Conservation (phyloP, 108 stramenopile species). For the Fistulifera pelliculosa region DNA sequence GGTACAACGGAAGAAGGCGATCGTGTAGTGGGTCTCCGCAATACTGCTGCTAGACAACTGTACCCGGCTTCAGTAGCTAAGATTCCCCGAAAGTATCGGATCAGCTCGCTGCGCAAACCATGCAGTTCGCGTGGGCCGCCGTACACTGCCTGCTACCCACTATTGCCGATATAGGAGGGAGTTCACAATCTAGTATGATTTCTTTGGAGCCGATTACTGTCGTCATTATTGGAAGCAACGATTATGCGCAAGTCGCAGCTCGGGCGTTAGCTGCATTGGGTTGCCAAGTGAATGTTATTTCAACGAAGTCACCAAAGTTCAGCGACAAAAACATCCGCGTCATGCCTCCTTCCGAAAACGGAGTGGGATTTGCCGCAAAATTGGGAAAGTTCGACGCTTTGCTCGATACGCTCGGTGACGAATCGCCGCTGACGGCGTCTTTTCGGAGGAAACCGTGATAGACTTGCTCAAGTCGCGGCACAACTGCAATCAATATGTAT, state of each 20-base stretch:
- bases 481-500: slow-evolving; percentile 43
- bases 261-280: slow-evolving; percentile 63
- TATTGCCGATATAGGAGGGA: slow-evolving; percentile 42
- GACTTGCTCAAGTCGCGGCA: slow-evolving; percentile 40
- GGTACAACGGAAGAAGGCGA: too few relatives aligned
- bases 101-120: slow-evolving; percentile 49
- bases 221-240: slow-evolving; percentile 63
- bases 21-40: too few relatives aligned
- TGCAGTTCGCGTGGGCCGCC: slow-evolving; percentile 35
- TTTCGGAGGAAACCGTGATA: slow-evolving; percentile 10
- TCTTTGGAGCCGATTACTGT: slow-evolving; percentile 19
- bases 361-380: slow-evolving; percentile 47
- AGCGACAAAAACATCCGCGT: slow-evolving; percentile 27
- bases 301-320: slow-evolving; percentile 20
- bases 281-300: slow-evolving; percentile 47
- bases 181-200: slow-evolving; percentile 17
- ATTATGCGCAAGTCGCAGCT: slow-evolving; percentile 57
- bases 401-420: slow-evolving; percentile 52
- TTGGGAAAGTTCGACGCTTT: slow-evolving; percentile 68
- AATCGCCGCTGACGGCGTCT: slow-evolving; percentile 2
- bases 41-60: background rate
- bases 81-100: slow-evolving; percentile 43
- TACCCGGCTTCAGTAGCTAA: slow-evolving; percentile 38
- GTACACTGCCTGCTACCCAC: slow-evolving; percentile 54
- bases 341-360: slow-evolving; percentile 36